A percentile compares a stretch with the other conserved stretches of the same genome.
Conservation (phyloP, 805 yeast species). For the Clavispora asparagi region DNA sequence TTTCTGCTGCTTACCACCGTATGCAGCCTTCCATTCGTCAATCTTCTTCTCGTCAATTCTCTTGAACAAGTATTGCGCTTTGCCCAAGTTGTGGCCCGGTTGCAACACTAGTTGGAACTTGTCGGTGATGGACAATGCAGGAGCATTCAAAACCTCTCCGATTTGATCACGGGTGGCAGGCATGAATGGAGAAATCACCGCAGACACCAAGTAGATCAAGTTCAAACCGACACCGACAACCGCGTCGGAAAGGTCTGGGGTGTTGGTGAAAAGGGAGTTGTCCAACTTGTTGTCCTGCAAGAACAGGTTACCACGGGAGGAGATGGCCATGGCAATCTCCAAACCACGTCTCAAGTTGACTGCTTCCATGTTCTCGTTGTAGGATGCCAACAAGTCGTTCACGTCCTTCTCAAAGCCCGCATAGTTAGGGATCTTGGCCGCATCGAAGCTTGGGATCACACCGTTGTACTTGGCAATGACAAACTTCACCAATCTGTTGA, state of each 20-base stretch:
- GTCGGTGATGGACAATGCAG: conserved; percentile 72
- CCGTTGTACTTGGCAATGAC: conserved; percentile 88
- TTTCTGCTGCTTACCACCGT: conserved; percentile 68
- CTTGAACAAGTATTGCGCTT: conserved; percentile 85
- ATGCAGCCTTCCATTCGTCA: conserved; percentile 78
- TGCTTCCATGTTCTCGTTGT: conserved; percentile 69
- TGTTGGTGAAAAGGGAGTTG: conserved; percentile 70
- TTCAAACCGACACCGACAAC: conserved; percentile 90
- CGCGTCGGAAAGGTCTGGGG: conserved; percentile 81
- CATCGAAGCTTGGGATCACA: conserved; percentile 68
- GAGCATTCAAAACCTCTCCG: conserved; percentile 75
- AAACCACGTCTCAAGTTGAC: conserved; percentile 83
- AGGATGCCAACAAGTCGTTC: conserved; percentile 53
- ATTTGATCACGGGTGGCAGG: conserved; percentile 77
- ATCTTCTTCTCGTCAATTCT: conserved; percentile 89
- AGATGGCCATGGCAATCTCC: conserved; percentile 84
- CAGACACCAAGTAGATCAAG: conserved; percentile 77
- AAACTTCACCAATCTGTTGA: conserved; percentile 88
- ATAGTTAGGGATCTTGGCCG: conserved; percentile 43
- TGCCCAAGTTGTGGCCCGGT: conserved; percentile 83
- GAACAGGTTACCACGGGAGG: conserved; percentile 91
- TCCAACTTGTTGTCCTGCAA: conserved; percentile 95
- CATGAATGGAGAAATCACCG: conserved; percentile 82
- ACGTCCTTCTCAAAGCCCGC: conserved; percentile 49
- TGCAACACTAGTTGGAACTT: conserved; percentile 61